These are phyloP conservation scores for Ampelocalamus luodianensis DNA, from an alignment of 176 grass and related monocot species.

Conservation along the genomic window DNA sequence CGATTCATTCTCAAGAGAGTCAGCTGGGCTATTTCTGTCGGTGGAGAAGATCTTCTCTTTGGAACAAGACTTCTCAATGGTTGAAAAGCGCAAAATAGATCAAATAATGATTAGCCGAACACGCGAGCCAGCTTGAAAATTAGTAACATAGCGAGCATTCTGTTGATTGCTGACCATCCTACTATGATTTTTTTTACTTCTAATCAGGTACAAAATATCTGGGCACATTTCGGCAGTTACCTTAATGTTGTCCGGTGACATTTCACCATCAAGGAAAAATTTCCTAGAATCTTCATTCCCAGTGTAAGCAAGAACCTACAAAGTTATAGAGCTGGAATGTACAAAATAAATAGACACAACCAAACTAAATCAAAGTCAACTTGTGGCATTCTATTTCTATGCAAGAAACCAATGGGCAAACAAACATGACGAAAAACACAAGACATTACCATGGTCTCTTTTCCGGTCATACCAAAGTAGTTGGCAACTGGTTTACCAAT, in stretches of 20 bases:
- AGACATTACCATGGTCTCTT: conserved; percentile 68
- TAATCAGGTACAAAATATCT: not conserved
- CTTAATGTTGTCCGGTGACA: conserved; percentile 67
- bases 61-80: not conserved
- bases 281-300: conserved; percentile 95
- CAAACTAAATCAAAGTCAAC: not conserved
- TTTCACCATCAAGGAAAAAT: conserved; percentile 68
- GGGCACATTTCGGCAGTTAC: conserved; percentile 41
- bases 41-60: too few species aligned
- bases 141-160: not conserved
- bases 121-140: not conserved
- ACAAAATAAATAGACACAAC: conserved; percentile 12
- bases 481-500: conserved; percentile 86
- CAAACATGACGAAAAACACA: not conserved
- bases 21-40: too few species aligned
- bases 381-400: not conserved
- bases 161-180: not conserved
- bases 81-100: not conserved
- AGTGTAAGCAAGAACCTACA: conserved; percentile 89
- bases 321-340: not conserved
- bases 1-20: too few species aligned
- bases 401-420: not conserved
- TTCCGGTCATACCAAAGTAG: conserved; percentile 84
- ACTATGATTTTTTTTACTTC: not conserved
- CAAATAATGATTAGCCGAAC: conserved; percentile 9